Evolutionary conservation across 2,329 filamentous ascomycete genomes (phyloP).

Genomic region (Penicillium corylophilum): DNA sequence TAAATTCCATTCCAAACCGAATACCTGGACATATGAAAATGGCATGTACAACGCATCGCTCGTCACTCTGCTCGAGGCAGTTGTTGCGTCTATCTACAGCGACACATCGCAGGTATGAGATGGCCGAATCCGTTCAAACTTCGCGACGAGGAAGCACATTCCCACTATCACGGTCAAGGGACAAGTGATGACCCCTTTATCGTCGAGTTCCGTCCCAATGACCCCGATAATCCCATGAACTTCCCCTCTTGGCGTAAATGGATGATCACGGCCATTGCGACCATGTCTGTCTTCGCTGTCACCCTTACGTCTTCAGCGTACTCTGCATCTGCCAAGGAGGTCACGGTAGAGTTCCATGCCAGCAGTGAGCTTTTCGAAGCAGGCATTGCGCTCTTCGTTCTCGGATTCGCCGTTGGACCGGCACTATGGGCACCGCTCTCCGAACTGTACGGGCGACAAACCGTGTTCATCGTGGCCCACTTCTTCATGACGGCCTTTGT

Average conservation of each 20-base stretch:
- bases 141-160: too few species aligned
- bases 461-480: not conserved
- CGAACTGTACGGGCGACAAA: slow-evolving; percentile 4
- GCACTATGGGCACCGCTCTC: slow-evolving; percentile 31
- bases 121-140: too few species aligned
- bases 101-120: too few species aligned
- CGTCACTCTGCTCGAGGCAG: too few species aligned
- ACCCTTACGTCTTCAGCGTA: slow-evolving; percentile 7
- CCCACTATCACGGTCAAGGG: too few species aligned
- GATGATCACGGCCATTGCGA: slow-evolving; percentile 24
- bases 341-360: too few species aligned
- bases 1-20: too few species aligned
- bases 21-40: too few species aligned
- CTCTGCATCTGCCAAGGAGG: slow-evolving; percentile 12
- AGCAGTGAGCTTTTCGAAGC: slow-evolving; percentile 33
- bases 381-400: slow-evolving; percentile 27
- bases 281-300: slow-evolving; percentile 20
- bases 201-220: slow-evolving; percentile 31
- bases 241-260: slow-evolving; percentile 29
- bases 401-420: slow-evolving; percentile 40
- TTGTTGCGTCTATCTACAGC: too few species aligned
- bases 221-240: slow-evolving; percentile 32
- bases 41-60: too few species aligned
- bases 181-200: slow-evolving; percentile 38
- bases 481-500: slow-evolving; percentile 7